Evolutionary conservation across 208 protist species (phyloP).

Genomic region (Trypanosoma lewisi): DNA sequence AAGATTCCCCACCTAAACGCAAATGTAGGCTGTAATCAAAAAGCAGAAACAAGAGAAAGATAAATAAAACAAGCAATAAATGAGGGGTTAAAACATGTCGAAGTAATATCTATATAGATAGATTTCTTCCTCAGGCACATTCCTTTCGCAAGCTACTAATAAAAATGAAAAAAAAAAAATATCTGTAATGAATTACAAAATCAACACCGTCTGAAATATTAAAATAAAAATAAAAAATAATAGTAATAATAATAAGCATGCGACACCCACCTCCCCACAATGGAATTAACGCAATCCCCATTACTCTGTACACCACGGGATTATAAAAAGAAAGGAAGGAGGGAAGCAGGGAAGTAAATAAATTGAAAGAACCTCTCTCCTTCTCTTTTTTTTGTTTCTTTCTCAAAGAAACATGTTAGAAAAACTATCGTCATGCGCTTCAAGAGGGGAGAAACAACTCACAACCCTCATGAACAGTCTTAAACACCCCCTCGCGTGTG

Average conservation of each 20-base stretch:
- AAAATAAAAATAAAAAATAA: constrained; percentile 1
- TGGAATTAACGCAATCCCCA: too few relatives aligned
- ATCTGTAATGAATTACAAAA: neutral
- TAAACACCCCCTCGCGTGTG: constrained; percentile 17
- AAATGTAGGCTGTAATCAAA: too few relatives aligned
- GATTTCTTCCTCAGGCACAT: neutral
- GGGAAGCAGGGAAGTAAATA: too few relatives aligned
- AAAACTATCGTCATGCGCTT: neutral
- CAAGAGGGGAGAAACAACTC: constrained; percentile 18
- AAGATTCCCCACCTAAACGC: too few relatives aligned
- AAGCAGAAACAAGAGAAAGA: neutral
- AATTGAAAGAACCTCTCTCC: too few relatives aligned
- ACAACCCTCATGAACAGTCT: constrained; percentile 3
- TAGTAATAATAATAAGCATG: too few relatives aligned
- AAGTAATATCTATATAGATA: neutral
- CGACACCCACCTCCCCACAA: too few relatives aligned
- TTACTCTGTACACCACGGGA: too few relatives aligned
- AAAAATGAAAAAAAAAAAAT: constrained; percentile 3
- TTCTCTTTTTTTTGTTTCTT: too few relatives aligned
- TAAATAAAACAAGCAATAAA: neutral
- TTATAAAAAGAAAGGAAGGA: too few relatives aligned
- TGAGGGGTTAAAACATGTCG: neutral
- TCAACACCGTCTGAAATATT: neutral
- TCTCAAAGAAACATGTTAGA: neutral
- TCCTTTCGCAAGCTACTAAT: neutral